Conservation (phyloP, 1,284 basidiomycete genomes). For the Salmacisia buchloeana region DNA sequence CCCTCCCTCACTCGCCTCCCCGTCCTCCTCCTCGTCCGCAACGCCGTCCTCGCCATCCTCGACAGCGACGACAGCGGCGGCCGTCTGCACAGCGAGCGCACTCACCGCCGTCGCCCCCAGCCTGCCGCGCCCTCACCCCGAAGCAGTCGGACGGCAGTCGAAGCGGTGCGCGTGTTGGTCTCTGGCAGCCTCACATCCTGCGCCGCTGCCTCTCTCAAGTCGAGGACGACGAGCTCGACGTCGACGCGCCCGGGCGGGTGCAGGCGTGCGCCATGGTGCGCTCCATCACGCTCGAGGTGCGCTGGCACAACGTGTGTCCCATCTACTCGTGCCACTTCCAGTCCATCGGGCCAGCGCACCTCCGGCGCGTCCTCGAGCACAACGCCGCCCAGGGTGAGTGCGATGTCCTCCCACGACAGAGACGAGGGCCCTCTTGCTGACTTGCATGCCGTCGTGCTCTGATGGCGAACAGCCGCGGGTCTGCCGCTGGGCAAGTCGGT, state of each 20-base stretch:
- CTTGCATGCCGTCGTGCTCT: not conserved
- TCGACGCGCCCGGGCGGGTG: not conserved
- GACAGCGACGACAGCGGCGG: no score
- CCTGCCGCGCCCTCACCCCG: no score
- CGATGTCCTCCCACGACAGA: not conserved
- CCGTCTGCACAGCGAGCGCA: no score
- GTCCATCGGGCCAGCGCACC: slow-evolving; percentile 35
- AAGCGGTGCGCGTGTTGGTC: no score
- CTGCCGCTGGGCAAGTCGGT: slow-evolving; percentile 38
- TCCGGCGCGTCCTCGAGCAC: slow-evolving; percentile 42
- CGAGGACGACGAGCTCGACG: not conserved
- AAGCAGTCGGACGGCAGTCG: no score
- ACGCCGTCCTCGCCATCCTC: no score
- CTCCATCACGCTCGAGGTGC: slow-evolving; percentile 48
- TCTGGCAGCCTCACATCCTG: no score
- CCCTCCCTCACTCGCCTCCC: no score
- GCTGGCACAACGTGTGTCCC: slow-evolving; percentile 49
- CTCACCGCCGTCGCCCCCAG: no score
- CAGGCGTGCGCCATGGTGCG: slow-evolving; percentile 37
- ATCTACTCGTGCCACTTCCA: slow-evolving; percentile 49
- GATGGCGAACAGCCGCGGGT: slow-evolving; percentile 27
- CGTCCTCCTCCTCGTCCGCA: no score
- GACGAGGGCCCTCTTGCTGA: not conserved
- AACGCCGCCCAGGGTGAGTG: slow-evolving; percentile 39
- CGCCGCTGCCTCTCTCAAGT: no score